phyloP scores from a whole-genome alignment of 2,329 filamentous ascomycete genomes.

The Botrytis pseudocinerea region DNA sequence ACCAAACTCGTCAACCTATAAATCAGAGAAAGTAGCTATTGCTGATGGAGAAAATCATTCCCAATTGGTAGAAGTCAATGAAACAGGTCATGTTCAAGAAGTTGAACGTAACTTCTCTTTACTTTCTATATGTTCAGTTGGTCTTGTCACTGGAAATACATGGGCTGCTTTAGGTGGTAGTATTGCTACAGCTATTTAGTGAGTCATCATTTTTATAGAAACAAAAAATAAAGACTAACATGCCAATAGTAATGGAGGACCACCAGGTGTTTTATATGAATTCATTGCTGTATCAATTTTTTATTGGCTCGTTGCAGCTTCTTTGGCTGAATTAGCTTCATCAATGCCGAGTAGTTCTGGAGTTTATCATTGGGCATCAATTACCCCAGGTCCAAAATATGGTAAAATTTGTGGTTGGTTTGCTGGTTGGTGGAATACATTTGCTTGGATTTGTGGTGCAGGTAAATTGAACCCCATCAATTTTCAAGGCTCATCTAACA shows the following conservation, averaged over 20 bases:
- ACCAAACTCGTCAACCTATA: conserved; percentile 3
- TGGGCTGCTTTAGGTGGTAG: conserved; percentile 51
- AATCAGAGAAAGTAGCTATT: conserved; percentile 27
- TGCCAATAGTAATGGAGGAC: conserved; percentile 60
- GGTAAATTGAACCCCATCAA: conserved; percentile 24
- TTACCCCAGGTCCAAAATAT: conserved; percentile 49
- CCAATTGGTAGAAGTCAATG: conserved; percentile 43
- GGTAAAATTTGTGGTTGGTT: conserved; percentile 51
- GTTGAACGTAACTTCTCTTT: conserved; percentile 52
- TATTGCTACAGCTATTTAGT: conserved; percentile 43
- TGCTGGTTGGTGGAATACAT: conserved; percentile 54
- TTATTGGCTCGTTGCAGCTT: conserved; percentile 53
- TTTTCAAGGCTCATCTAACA: conserved; percentile 5
- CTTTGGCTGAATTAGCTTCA: conserved; percentile 45
- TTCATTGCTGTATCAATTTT: conserved; percentile 54
- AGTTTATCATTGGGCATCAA: conserved; percentile 55
- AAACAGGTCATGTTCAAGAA: conserved; percentile 53
- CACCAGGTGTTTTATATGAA: conserved; percentile 62
- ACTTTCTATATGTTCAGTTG: conserved; percentile 48
- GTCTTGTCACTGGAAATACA: conserved; percentile 47
- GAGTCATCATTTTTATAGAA: not conserved
- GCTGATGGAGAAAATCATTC: conserved; percentile 9
- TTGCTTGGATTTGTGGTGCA: conserved; percentile 45
- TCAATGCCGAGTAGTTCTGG: conserved; percentile 36
- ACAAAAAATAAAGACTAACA: conserved; percentile 1